phyloP scores from a whole-genome alignment of 495 filamentous ascomycete species.

The Aspergillus taichungensis region DNA sequence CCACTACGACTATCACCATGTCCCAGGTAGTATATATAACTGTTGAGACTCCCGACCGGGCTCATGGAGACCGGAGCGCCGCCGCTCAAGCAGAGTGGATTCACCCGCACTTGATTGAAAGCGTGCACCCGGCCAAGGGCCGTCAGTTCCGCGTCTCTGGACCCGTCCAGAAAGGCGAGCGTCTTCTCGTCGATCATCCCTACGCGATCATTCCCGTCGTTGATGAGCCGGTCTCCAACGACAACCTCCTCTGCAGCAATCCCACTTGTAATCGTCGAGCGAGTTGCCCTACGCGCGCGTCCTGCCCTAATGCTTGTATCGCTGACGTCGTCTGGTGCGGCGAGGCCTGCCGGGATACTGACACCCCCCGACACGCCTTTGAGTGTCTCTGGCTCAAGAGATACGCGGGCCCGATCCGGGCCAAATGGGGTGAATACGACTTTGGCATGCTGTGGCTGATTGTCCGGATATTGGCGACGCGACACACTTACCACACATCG shows the following conservation, averaged over 20 bases:
- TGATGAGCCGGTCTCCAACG: slow-evolving; percentile 15
- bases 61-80: too few species aligned
- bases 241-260: slow-evolving; percentile 27
- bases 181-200: slow-evolving; percentile 25
- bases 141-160: slow-evolving; percentile 25
- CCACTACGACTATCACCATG: too few species aligned
- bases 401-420: slow-evolving; percentile 18
- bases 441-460: slow-evolving; percentile 37
- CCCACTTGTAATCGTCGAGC: slow-evolving; percentile 20
- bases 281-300: slow-evolving; percentile 3
- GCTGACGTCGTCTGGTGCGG: slow-evolving; percentile 29
- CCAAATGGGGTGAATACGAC: slow-evolving; percentile 30
- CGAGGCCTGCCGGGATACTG: slow-evolving; percentile 13
- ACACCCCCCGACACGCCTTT: slow-evolving; percentile 22
- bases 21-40: too few species aligned
- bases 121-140: slow-evolving; percentile 25
- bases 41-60: too few species aligned
- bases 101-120: slow-evolving; percentile 26
- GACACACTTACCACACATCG: slow-evolving; percentile 1
- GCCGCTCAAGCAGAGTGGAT: slow-evolving; percentile 13
- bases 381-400: slow-evolving; percentile 31
- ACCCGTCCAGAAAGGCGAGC: slow-evolving; percentile 19
- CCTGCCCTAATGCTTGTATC: slow-evolving; percentile 21
- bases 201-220: slow-evolving; percentile 30
- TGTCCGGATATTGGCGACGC: slow-evolving; percentile 27